phyloP scores from a whole-genome alignment of 768 basidiomycete species.

The Austroboletus eburneus region DNA sequence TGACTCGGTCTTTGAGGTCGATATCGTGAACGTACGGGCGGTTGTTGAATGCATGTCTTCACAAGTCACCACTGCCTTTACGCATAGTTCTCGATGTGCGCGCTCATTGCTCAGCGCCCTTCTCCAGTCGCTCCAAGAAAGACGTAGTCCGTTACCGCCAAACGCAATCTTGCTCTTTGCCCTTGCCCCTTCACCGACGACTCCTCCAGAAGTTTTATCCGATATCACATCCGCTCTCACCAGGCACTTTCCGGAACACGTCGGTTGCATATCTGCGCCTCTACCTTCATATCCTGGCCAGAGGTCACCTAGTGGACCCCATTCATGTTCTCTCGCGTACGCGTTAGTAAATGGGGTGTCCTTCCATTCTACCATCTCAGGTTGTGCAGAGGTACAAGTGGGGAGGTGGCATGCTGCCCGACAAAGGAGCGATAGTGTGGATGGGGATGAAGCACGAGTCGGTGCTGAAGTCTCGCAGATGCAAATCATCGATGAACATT shows the following conservation, averaged over 20 bases:
- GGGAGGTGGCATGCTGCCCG: slow-evolving; percentile 66
- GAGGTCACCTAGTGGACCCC: slow-evolving; percentile 15
- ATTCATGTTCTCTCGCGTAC: slow-evolving; percentile 60
- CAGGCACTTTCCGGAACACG: slow-evolving; percentile 36
- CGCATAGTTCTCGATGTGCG: slow-evolving; percentile 15
- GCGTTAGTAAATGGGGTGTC: slow-evolving; percentile 38
- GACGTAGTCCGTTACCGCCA: background rate
- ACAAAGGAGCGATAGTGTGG: slow-evolving; percentile 26
- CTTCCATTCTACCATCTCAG: slow-evolving; percentile 64
- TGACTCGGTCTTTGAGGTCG: too few species aligned
- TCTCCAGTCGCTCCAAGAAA: slow-evolving; percentile 4
- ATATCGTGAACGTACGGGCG: too few species aligned
- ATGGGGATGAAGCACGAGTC: background rate
- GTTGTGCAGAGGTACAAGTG: slow-evolving; percentile 55
- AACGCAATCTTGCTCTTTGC: slow-evolving; percentile 20
- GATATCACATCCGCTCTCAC: slow-evolving; percentile 38
- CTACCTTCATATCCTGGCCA: slow-evolving; percentile 24
- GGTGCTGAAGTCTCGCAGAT: slow-evolving; percentile 1
- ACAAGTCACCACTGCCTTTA: slow-evolving; percentile 14
- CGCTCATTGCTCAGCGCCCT: slow-evolving; percentile 15
- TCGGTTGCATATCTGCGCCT: slow-evolving; percentile 64
- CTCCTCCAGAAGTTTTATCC: slow-evolving; percentile 29
- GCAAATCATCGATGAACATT: slow-evolving; percentile 2
- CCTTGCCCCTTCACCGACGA: slow-evolving; percentile 24
- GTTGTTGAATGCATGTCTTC: too few species aligned